Percentiles rank a stretch among this genome's conserved stretches.
Conservation (phyloP, 1,139 yeast species). For the Saccharomyces pastorianus region DNA sequence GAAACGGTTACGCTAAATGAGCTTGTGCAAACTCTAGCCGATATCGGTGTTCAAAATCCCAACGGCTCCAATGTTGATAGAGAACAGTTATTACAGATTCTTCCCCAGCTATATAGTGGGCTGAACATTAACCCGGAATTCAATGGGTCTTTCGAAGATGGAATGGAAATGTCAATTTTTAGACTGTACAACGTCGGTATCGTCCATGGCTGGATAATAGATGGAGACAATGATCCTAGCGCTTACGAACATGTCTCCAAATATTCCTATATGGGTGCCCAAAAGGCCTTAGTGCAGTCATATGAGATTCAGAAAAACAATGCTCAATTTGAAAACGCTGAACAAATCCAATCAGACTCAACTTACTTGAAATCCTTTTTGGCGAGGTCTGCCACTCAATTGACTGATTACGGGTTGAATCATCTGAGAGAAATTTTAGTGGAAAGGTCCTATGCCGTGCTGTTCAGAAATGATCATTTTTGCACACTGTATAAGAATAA, state of each 20-base stretch:
- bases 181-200: slow-evolving; percentile 38
- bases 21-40: slow-evolving; percentile 41
- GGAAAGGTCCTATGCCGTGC: slow-evolving; percentile 47
- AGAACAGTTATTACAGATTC: slow-evolving; percentile 31
- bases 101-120: slow-evolving; percentile 66
- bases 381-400: slow-evolving; percentile 54
- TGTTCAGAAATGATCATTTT: slow-evolving; percentile 81
- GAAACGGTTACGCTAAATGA: slow-evolving; percentile 28
- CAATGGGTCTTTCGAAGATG: slow-evolving; percentile 39
- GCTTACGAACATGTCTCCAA: slow-evolving; percentile 31
- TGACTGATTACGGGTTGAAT: slow-evolving; percentile 57
- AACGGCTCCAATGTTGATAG: slow-evolving; percentile 18
- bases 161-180: slow-evolving; percentile 39
- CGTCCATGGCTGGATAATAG: slow-evolving; percentile 47
- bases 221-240: slow-evolving; percentile 26
- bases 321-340: slow-evolving; percentile 10
- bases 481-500: slow-evolving; percentile 53
- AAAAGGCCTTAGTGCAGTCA: slow-evolving; percentile 35
- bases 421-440: slow-evolving; percentile 38
- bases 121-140: slow-evolving; percentile 44
- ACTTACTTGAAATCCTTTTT: slow-evolving; percentile 31
- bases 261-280: slow-evolving; percentile 42
- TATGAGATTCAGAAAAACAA: slow-evolving; percentile 28
- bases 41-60: slow-evolving; percentile 33
- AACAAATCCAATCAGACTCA: slow-evolving; percentile 28